Conservation (phyloP, 176 grass and related monocot species). For the Avena eriantha region DNA sequence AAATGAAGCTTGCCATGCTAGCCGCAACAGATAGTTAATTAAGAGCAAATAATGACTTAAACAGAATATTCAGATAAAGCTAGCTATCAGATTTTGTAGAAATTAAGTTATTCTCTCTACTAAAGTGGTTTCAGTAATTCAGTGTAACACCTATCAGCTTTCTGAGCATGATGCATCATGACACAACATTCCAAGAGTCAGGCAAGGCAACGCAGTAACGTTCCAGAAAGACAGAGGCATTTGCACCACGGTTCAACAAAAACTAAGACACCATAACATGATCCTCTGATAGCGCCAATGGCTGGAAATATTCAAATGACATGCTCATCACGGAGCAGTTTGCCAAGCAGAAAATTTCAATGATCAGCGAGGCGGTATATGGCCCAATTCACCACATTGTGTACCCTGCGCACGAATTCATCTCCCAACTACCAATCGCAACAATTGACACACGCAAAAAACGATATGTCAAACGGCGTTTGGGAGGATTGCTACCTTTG, state of each 20-base stretch:
- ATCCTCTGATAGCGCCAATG: constrained; percentile 14
- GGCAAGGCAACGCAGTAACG: background rate
- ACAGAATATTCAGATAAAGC: constrained; percentile 6
- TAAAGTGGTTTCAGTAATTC: background rate
- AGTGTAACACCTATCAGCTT: constrained; percentile 11
- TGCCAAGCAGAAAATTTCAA: background rate
- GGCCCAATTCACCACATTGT: background rate
- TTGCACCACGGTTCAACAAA: background rate
- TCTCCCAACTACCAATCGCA: background rate
- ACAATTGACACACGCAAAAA: background rate
- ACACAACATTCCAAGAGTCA: constrained; percentile 1
- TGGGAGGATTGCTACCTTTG: constrained; percentile 47
- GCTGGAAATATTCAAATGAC: background rate
- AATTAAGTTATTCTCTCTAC: constrained; percentile 16
- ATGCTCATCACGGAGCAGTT: background rate
- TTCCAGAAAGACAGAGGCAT: background rate
- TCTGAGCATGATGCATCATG: background rate
- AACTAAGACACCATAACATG: background rate
- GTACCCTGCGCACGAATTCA: background rate
- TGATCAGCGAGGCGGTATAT: background rate
- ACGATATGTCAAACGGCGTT: background rate
- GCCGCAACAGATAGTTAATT: background rate
- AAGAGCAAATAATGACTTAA: background rate
- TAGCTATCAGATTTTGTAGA: background rate
- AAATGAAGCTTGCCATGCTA: constrained; percentile 26